Evolutionary conservation across 108 stramenopile species (phyloP).

Genomic region (Skeletonema costatum): DNA sequence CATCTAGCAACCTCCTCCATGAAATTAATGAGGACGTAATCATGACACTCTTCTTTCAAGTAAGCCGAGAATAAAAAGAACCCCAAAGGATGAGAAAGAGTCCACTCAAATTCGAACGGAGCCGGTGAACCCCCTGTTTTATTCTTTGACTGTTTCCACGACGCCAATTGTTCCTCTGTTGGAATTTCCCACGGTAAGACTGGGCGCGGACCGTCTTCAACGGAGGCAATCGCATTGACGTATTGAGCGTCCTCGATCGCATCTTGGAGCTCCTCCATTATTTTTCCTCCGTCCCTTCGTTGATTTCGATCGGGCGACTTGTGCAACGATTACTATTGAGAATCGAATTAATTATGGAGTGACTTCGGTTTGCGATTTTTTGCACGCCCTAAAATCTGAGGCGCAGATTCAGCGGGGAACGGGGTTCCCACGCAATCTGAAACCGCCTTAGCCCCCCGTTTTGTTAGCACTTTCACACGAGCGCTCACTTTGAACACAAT

Average conservation of each 20-base stretch:
- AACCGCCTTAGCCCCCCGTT: too few species aligned
- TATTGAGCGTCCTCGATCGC: constrained; percentile 92
- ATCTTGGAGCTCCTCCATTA: constrained; percentile 91
- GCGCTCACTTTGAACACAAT: too few species aligned
- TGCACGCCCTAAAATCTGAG: too few species aligned
- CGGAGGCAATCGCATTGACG: constrained; percentile 80
- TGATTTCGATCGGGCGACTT: not conserved
- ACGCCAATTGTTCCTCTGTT: constrained; percentile 58
- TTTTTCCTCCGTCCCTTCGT: not conserved
- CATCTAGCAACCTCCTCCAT: constrained; percentile 72
- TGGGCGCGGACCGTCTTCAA: constrained; percentile 80
- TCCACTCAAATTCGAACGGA: constrained; percentile 67
- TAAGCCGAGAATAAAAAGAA: constrained; percentile 75
- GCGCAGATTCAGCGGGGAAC: too few species aligned
- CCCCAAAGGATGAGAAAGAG: constrained; percentile 54
- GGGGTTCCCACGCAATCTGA: too few species aligned
- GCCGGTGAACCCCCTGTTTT: constrained; percentile 12
- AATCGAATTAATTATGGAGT: not conserved
- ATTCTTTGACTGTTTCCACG: constrained; percentile 50
- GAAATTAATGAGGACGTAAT: constrained; percentile 79
- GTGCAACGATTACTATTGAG: not conserved
- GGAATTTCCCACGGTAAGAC: constrained; percentile 79
- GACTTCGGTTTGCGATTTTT: too few species aligned
- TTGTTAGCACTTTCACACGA: too few species aligned
- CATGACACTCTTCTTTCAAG: constrained; percentile 63